Percentiles rank a stretch among this genome's conserved stretches.
Conservation (phyloP, 78 protist species). For the Isochrysis galbana region DNA sequence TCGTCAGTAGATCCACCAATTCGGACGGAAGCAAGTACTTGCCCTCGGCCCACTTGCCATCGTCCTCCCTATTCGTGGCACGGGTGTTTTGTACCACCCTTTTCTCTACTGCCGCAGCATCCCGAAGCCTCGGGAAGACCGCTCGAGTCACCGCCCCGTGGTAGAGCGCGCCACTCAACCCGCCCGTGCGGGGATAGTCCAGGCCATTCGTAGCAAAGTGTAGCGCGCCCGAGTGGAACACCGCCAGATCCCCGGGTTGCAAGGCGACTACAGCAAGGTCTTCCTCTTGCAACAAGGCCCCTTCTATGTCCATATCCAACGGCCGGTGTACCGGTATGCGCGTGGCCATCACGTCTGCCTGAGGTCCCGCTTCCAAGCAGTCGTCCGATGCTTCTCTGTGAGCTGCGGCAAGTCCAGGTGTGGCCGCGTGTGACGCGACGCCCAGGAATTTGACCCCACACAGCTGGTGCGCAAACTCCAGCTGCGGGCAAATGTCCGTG, state of each 20-base stretch:
- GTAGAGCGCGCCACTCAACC: background rate
- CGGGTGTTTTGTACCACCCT: background rate
- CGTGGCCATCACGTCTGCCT: background rate
- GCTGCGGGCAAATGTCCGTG: background rate
- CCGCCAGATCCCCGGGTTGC: background rate
- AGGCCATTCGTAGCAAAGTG: background rate
- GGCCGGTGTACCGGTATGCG: background rate
- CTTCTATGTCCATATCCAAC: background rate
- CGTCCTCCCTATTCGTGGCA: background rate
- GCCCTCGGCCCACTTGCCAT: background rate
- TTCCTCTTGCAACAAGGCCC: background rate
- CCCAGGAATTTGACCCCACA: background rate
- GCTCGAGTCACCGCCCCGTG: background rate
- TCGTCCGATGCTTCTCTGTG: background rate
- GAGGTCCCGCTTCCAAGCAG: background rate
- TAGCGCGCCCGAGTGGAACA: background rate
- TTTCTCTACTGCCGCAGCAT: background rate
- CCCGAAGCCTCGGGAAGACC: background rate
- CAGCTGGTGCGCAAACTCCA: background rate
- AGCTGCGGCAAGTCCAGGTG: background rate
- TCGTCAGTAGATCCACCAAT: no score
- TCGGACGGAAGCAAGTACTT: background rate
- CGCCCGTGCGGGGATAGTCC: background rate
- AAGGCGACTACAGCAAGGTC: background rate
- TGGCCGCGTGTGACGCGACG: background rate